Base-by-base conservation (phyloP, 139 green algal species). In the Limnomonas spitsbergensis region DNA sequence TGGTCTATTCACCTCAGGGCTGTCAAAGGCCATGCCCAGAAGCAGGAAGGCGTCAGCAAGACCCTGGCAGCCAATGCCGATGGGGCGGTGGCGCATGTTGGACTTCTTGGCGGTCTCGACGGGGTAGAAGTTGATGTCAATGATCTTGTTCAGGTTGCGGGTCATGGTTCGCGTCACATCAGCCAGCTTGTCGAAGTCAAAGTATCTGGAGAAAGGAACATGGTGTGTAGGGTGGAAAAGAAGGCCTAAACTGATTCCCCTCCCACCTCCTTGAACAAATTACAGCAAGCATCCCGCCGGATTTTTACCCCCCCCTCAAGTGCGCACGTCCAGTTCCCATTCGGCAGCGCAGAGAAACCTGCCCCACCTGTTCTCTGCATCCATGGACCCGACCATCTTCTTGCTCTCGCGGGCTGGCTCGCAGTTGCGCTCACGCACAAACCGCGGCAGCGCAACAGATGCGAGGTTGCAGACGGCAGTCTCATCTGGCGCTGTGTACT, bases 121-220 rank as follows among this genome's bases (percentile, higher is more conserved):
- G 0, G 96, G 96, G 87, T 99, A 99, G 91, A 91, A 98, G 93
- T 99, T 99, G 83, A 98, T 86, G 82, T 99, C 96, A 76, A 99
- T 99, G 86, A 99, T 98, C 75, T 93, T 92, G 89, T 99, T 99
- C 29, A 99, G 86, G 89, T 98, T 99, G 79, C 82, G 88, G 0
- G 95, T 95, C 27, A 93, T 91, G 52, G 73, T 71, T 70, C 77
- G 81, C 76, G 77, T 89, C 26, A 95, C 88, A 61, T 91, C 86
- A 2, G 77, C 78, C 47, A 97, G 92, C 80, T 91, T 92, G 4
- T 94, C 89, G 81, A 96, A 96, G 78, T 98, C 94, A 77, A 98
- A 98, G 82, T 83, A 94, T 40, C 92, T 69, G 29, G 6, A 69
- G 9, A 69, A 69, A 38, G n/a, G n/a, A 37, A 35, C 56, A 69